Percentiles rank a stretch among this genome's conserved stretches.
These are phyloP conservation scores for Anastatica hierochuntica DNA, from an alignment of 345 rosid species.

Conservation along the genomic window DNA sequence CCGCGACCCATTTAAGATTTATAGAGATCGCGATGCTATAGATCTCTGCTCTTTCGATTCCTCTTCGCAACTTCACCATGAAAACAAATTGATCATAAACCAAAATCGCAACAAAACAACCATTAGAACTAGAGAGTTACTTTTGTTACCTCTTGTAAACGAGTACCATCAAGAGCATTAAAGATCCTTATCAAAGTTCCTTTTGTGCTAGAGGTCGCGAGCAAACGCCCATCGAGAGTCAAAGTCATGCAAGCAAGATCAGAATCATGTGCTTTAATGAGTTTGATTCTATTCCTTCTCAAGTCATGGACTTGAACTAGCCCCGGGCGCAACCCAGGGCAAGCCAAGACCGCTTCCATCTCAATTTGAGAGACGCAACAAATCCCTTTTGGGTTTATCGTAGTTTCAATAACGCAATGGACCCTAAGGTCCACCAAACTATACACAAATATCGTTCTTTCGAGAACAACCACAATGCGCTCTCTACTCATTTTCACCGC, in stretches of 20 bases:
- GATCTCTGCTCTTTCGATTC: conserved; percentile 69
- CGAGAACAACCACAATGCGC: conserved; percentile 58
- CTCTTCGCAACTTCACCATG: conserved; percentile 61
- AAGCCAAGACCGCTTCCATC: conserved; percentile 55
- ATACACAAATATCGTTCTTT: conserved; percentile 62
- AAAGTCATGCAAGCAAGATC: conserved; percentile 55
- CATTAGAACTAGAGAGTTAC: too few species aligned
- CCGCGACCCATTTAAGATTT: conserved; percentile 71
- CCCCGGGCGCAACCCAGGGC: conserved; percentile 65
- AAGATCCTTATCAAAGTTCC: conserved; percentile 85
- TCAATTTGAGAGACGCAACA: conserved; percentile 71
- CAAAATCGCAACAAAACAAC: too few species aligned
- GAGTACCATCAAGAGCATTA: conserved; percentile 75
- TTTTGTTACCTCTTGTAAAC: conserved; percentile 64
- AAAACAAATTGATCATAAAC: neutral
- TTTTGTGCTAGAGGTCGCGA: conserved; percentile 71
- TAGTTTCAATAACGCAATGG: conserved; percentile 52
- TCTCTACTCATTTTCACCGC: conserved; percentile 57
- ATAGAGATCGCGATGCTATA: conserved; percentile 56
- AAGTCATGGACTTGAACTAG: conserved; percentile 77
- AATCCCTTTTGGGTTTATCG: conserved; percentile 52
- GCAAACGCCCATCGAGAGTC: conserved; percentile 68
- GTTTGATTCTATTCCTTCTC: conserved; percentile 45
- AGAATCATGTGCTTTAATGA: conserved; percentile 67
- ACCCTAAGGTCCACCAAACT: conserved; percentile 51